Evolutionary conservation across 2,329 filamentous ascomycete genomes (phyloP).

Genomic region (Aspergillus fumigatiaffinis): DNA sequence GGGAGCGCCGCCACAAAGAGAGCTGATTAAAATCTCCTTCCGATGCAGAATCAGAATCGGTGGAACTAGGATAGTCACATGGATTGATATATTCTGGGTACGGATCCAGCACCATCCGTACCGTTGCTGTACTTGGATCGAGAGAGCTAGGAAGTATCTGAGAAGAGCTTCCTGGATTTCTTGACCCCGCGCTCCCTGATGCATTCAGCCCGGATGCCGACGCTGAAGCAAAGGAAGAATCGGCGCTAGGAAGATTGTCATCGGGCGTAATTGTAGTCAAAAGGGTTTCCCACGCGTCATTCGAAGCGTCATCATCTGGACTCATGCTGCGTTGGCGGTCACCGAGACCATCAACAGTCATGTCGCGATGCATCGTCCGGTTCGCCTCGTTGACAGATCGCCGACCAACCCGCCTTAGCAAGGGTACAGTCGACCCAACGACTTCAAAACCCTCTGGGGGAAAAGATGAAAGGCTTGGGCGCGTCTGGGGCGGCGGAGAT

Average conservation of each 20-base stretch:
- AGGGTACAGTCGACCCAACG: slow-evolving; percentile 20
- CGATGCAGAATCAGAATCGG: slow-evolving; percentile 33
- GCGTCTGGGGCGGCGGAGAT: slow-evolving; percentile 17
- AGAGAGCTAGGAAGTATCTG: slow-evolving; percentile 33
- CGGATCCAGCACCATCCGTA: slow-evolving; percentile 30
- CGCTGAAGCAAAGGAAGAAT: slow-evolving; percentile 74
- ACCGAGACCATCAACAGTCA: slow-evolving; percentile 66
- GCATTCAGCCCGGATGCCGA: slow-evolving; percentile 27
- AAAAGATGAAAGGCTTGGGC: slow-evolving; percentile 19
- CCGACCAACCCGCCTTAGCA: slow-evolving; percentile 33
- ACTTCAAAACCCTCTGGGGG: slow-evolving; percentile 18
- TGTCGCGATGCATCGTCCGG: slow-evolving; percentile 14
- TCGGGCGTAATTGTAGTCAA: slow-evolving; percentile 77
- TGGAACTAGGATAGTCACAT: slow-evolving; percentile 35
- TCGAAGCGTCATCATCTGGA: slow-evolving; percentile 50
- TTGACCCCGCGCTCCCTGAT: slow-evolving; percentile 23
- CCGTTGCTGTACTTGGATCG: slow-evolving; percentile 15
- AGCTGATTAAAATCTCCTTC: slow-evolving; percentile 23
- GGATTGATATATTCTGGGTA: slow-evolving; percentile 35
- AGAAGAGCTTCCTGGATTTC: slow-evolving; percentile 43
- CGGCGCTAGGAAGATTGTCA: slow-evolving; percentile 70
- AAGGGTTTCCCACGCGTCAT: slow-evolving; percentile 73
- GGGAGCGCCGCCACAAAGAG: slow-evolving; percentile 17
- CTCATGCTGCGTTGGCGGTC: slow-evolving; percentile 82
- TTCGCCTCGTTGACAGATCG: slow-evolving; percentile 24